Evolutionary conservation across 164 flowering plant species (phyloP).

Genomic region (Akebia trifoliata): DNA sequence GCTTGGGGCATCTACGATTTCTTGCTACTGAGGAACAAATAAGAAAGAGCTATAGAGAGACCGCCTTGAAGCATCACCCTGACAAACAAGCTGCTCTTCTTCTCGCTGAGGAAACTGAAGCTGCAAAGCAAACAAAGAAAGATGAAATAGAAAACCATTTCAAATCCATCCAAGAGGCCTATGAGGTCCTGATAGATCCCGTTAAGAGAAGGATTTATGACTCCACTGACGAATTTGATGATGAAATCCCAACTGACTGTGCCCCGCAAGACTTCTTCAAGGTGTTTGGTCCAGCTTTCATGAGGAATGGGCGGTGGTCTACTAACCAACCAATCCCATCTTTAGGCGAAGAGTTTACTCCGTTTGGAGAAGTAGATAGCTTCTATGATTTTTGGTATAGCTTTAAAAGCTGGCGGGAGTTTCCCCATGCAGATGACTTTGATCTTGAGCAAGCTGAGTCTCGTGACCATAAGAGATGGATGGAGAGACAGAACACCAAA

Average conservation of each 20-base stretch:
- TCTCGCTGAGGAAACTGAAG: conserved; percentile 81
- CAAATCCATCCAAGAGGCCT: conserved; percentile 85
- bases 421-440: conserved; percentile 86
- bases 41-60: conserved; percentile 53
- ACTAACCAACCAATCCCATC: conserved; percentile 60
- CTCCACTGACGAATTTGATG: conserved; percentile 96
- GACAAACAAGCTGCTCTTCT: conserved; percentile 65
- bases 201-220: conserved; percentile 85
- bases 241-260: conserved; percentile 79
- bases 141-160: conserved; percentile 85
- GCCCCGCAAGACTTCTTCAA: conserved; percentile 82
- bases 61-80: conserved; percentile 49
- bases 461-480: conserved; percentile 94
- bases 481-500: conserved; percentile 95
- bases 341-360: conserved; percentile 64
- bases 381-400: conserved; percentile 83
- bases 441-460: conserved; percentile 95
- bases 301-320: conserved; percentile 95
- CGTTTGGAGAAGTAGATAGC: conserved; percentile 60
- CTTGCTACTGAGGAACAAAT: conserved; percentile 67
- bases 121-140: conserved; percentile 80
- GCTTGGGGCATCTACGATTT: conserved; percentile 76
- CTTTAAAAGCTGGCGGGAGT: conserved; percentile 95
- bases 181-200: conserved; percentile 79
- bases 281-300: conserved; percentile 88